Evolutionary conservation across 1,139 yeast genomes (phyloP), one percentile per base, ranked within the genome.

Genomic region (Yamadazyma dushanensis): DNA sequence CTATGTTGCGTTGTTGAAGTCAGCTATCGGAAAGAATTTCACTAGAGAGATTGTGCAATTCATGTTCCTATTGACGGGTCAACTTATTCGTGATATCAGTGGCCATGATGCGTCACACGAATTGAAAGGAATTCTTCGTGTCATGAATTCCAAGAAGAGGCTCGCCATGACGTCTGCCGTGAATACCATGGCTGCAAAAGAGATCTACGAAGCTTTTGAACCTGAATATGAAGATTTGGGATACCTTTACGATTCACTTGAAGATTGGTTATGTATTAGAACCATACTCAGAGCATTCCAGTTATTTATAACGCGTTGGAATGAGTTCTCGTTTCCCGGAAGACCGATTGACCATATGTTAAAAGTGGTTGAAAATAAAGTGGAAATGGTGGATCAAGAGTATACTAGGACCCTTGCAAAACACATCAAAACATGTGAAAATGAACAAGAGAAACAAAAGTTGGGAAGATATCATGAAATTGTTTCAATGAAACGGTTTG

Each of bases 381-480:
- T 25, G 3, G 18, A 3, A 18, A 8, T 7, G 7, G 27, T 15
- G 18, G 27, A 25, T 9, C 14, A 25, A 11, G n/a, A 8, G 5
- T 15, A 15, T 9, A 11, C 27, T 3, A 11, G 16, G 17, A n/a
- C n/a, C n/a, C n/a, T n/a, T n/a, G 11, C 18, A 25, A 8, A 9
- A 24, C 8, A 13, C 3, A 24, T n/a, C n/a, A n/a, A n/a, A n/a
- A n/a, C n/a, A n/a, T n/a, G n/a, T n/a, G n/a, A n/a, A n/a, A n/a
- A n/a, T n/a, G 24, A 22, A 13, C 11, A 5, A 5, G 11, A 22
- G 5, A 22, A 22, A 22, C 24, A 22, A 10, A 10, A 22, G 24
- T 13, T 22, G 8, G 11, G 24, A 13, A 22, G 24, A 5, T 10
- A 8, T 10, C n/a, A 22, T 10, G 24, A 22, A 24, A 4, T 64